Conservation (phyloP, 169 alveolate species). For the Amoebophrya sp. region DNA sequence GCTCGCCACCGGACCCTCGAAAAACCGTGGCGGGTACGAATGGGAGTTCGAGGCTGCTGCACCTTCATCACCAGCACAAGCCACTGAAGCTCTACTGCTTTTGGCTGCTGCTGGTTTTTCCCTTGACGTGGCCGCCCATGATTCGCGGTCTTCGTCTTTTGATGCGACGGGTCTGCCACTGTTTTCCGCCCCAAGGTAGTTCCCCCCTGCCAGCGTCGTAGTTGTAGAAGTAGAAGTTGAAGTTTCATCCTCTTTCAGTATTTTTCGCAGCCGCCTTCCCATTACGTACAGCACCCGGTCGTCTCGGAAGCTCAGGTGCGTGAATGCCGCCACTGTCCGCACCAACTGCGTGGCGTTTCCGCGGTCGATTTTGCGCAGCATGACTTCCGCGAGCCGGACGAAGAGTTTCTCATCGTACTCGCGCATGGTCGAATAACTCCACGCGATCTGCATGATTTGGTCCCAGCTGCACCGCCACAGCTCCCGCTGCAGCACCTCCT, state of each 20-base stretch:
- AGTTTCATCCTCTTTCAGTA: background rate
- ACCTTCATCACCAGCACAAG: background rate
- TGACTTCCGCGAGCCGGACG: background rate
- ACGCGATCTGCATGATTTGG: background rate
- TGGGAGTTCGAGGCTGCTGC: background rate
- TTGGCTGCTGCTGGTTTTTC: too few relatives aligned
- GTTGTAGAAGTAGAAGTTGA: too few relatives aligned
- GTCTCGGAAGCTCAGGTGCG: background rate
- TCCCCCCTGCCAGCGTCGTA: too few relatives aligned
- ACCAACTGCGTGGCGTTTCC: background rate
- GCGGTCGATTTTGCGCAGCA: background rate
- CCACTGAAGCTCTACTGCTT: too few relatives aligned
- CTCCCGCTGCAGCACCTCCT: background rate
- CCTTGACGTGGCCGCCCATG: too few relatives aligned
- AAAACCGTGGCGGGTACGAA: background rate
- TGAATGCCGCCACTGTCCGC: background rate
- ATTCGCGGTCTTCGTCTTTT: too few relatives aligned
- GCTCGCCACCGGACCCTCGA: too few relatives aligned
- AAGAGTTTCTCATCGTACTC: background rate
- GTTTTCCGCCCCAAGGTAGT: too few relatives aligned
- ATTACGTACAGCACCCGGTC: background rate
- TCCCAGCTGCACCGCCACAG: background rate
- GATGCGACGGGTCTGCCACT: too few relatives aligned
- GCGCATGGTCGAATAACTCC: background rate
- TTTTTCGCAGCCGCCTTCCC: background rate